Base-by-base conservation (phyloP, 371 early-diverging fungal genomes). In the Gilbertella persicaria region DNA sequence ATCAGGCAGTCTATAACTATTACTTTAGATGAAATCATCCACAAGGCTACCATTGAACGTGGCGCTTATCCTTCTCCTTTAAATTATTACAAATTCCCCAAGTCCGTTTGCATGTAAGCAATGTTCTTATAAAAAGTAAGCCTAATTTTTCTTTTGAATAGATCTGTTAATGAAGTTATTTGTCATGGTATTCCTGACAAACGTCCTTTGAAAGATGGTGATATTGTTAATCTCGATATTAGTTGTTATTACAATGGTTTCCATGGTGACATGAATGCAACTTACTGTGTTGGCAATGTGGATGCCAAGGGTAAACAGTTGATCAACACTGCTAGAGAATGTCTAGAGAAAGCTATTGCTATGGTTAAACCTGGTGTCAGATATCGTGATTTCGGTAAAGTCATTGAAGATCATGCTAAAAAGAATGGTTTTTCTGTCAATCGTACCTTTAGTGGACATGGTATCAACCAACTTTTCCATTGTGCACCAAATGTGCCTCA, bases 51-150 rank as follows among this genome's bases (percentile, higher is more conserved):
- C 25, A 85, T 98, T 36, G 89, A 86, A 52, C 86, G 93, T 24
- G 85, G 87, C 28, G 87, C 87, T 4, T 98, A 98, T 68, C 99
- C 99, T 38, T 97, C 97, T 2, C 94, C 97, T 14, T 73, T 97
- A 41, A 96, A 96, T 79, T 96, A 97, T 78, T 80, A 91, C 71
- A 79, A 87, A 30, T 97, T 95, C 67, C 96, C 96, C 9, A 92
- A 93, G 67, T 90, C 95, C 6, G 85, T 90, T 58, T 97, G 97
- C 84, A 95, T 92, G 55, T 89, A 87, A 65, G 85, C 90, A 44
- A 17, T n/a, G n/a, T 28, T 28, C 35, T 84, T 8, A 21, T 28
- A 17, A 28, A 21, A 38, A 29, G 28, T 19, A 38, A 21, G 41
- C 5, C 9, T 40, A 5, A 19, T 7, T 9, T 40, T 4, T 40